Percentiles rank a stretch among this genome's conserved stretches.
phyloP scores from a whole-genome alignment of 306 rosid species.

The Abrus precatorius region DNA sequence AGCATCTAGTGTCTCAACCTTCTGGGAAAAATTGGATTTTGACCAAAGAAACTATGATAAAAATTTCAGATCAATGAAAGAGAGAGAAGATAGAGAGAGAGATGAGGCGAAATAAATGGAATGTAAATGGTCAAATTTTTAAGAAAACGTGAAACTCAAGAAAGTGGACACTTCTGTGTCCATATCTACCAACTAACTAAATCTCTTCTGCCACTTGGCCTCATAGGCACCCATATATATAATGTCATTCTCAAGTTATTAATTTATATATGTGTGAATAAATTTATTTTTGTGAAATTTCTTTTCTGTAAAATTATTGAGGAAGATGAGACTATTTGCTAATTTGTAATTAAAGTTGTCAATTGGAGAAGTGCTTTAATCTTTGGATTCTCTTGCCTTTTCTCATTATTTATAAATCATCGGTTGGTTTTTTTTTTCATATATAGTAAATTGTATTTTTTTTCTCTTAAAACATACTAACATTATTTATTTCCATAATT shows the following conservation, averaged over 20 bases:
- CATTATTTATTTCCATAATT: neutral
- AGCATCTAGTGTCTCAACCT: constrained; percentile 4
- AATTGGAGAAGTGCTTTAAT: neutral
- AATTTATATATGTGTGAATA: neutral
- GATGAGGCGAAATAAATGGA: constrained; percentile 70
- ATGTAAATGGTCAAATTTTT: constrained; percentile 58
- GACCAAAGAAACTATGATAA: constrained; percentile 26
- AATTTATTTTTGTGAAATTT: neutral
- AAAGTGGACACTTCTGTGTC: constrained; percentile 26
- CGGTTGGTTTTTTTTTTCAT: neutral
- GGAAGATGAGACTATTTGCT: neutral
- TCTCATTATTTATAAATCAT: neutral
- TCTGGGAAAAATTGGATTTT: constrained; percentile 42
- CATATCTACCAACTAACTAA: constrained; percentile 13
- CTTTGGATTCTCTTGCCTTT: neutral
- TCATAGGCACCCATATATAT: neutral
- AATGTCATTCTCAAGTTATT: neutral
- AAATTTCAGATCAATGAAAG: constrained; percentile 48
- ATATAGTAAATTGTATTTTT: neutral
- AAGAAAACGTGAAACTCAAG: constrained; percentile 13
- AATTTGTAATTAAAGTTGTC: neutral
- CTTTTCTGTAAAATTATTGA: neutral
- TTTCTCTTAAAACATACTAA: neutral
- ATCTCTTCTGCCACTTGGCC: constrained; percentile 12
- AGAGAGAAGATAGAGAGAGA: constrained; percentile 40